Evolutionary conservation across 768 basidiomycete genomes (phyloP).

Genomic region (Royoungia palumana): DNA sequence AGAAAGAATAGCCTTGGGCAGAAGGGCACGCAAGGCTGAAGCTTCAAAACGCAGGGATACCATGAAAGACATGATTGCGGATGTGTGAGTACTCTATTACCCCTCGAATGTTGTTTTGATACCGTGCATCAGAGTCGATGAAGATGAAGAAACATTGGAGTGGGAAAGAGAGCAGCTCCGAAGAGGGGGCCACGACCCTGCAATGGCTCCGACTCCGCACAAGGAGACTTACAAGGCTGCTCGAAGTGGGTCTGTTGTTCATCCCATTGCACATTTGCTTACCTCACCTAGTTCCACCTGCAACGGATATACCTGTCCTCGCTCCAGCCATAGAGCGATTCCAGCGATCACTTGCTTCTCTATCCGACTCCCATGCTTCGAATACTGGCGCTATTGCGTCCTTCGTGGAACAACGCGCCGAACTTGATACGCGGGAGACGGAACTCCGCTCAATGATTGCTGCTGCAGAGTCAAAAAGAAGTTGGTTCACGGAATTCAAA

Average conservation of each 20-base stretch:
- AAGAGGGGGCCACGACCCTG: slow-evolving; percentile 59
- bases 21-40: slow-evolving; percentile 73
- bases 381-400: slow-evolving; percentile 55
- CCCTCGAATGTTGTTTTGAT: not conserved
- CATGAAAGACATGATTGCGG: slow-evolving; percentile 79
- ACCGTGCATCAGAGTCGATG: slow-evolving; percentile 53
- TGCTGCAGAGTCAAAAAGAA: slow-evolving; percentile 71
- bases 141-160: slow-evolving; percentile 79
- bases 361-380: slow-evolving; percentile 66
- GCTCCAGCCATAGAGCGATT: slow-evolving; percentile 59
- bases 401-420: slow-evolving; percentile 58
- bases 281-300: slow-evolving; percentile 55
- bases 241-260: slow-evolving; percentile 49
- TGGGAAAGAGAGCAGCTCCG: slow-evolving; percentile 86
- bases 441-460: slow-evolving; percentile 75
- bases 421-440: slow-evolving; percentile 63
- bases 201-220: slow-evolving; percentile 34
- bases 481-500: slow-evolving; percentile 75
- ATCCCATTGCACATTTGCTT: slow-evolving; percentile 7
- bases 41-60: slow-evolving; percentile 60
- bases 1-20: slow-evolving; percentile 81
- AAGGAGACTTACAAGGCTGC: slow-evolving; percentile 69
- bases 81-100: slow-evolving; percentile 53
- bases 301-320: slow-evolving; percentile 62
- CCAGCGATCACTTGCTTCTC: slow-evolving; percentile 51